Percentiles rank a stretch among this genome's conserved stretches.
Conservation (phyloP, 805 yeast genomes). For the Kuraishia borneana region DNA sequence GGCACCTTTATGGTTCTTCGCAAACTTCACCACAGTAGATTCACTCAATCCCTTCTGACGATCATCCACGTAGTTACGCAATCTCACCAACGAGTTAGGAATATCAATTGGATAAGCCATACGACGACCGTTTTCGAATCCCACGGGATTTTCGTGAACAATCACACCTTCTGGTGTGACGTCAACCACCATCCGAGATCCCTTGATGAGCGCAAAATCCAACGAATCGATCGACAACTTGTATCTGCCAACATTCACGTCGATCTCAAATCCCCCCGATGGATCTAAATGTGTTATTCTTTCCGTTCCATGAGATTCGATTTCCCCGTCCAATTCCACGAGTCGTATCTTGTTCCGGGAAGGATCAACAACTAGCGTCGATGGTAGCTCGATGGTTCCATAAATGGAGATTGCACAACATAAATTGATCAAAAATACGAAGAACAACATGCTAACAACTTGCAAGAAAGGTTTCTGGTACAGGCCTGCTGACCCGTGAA, state of each 20-base stretch:
- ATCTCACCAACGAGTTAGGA: constrained; percentile 4
- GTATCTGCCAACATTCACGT: constrained; percentile 7
- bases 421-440: constrained; percentile 3
- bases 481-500: neutral
- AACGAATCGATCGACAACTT: constrained; percentile 7
- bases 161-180: constrained; percentile 3
- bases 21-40: constrained; percentile 8
- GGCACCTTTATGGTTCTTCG: constrained; percentile 10
- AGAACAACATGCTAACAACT: neutral
- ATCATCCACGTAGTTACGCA: constrained; percentile 9
- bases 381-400: constrained; percentile 2
- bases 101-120: neutral
- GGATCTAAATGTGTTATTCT: constrained; percentile 6
- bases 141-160: neutral
- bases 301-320: neutral
- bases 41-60: constrained; percentile 8
- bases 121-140: neutral
- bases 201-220: constrained; percentile 9
- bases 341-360: constrained; percentile 7
- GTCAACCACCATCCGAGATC: constrained; percentile 6
- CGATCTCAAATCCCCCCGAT: constrained; percentile 8
- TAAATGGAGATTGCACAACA: constrained; percentile 1
- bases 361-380: constrained; percentile 9
- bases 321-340: neutral
- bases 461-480: neutral